A percentile compares a stretch with the other conserved stretches of the same genome.
Conservation (phyloP, 257 asterid genomes). For the Plectranthus barbatus region DNA sequence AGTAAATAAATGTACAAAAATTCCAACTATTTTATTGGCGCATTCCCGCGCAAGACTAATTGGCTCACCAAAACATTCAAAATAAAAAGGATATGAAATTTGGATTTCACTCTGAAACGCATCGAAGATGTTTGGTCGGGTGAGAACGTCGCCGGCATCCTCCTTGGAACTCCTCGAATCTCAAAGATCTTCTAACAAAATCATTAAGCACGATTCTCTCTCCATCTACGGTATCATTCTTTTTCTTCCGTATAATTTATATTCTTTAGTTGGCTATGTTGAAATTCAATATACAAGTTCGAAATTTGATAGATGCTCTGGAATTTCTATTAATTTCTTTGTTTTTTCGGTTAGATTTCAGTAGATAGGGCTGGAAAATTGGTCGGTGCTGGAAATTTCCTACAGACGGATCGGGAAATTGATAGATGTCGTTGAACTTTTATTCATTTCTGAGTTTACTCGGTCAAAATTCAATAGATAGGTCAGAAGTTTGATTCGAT, state of each 20-base stretch:
- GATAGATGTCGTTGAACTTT: neutral
- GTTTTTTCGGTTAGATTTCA: neutral
- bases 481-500: no score
- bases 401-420: neutral
- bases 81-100: neutral
- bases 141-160: conserved; percentile 43
- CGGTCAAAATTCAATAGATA: no score
- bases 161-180: conserved; percentile 57
- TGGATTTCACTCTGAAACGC: neutral
- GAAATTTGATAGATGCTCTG: neutral
- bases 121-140: conserved; percentile 47
- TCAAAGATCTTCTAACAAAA: conserved; percentile 50
- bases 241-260: neutral
- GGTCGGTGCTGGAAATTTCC: neutral
- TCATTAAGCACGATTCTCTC: conserved; percentile 66
- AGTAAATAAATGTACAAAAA: no score
- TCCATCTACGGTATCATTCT: conserved; percentile 64
- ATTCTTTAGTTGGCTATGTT: neutral
- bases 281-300: neutral
- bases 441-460: neutral
- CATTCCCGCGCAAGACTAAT: neutral
- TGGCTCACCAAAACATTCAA: neutral
- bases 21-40: no score
- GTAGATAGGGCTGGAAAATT: neutral
- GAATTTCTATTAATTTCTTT: neutral